Conservation (phyloP, 495 filamentous ascomycete species). For the Penicillium ucsense region DNA sequence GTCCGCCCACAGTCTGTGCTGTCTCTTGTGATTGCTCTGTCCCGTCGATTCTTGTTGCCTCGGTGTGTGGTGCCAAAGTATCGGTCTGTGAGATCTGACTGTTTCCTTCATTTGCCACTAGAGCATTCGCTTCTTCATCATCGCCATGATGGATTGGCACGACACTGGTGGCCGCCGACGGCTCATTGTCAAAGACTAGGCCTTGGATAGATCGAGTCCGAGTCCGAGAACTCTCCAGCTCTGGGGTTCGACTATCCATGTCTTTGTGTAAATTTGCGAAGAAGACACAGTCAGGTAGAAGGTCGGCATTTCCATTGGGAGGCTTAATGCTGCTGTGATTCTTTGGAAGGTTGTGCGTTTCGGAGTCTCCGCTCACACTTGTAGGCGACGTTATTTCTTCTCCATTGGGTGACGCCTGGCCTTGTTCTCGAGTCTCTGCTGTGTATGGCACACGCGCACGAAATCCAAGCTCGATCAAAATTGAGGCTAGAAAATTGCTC, state of each 20-base stretch:
- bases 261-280: conserved; percentile 18
- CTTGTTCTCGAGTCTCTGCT: conserved; percentile 8
- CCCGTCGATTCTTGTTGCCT: not conserved
- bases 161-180: not conserved
- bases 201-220: not conserved
- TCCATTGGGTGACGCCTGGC: conserved; percentile 6
- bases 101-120: too few relatives aligned
- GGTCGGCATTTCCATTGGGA: conserved; percentile 15
- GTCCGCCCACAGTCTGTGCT: conserved; percentile 10
- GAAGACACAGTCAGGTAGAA: conserved; percentile 16
- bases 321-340: conserved; percentile 4
- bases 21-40: not conserved
- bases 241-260: conserved; percentile 19
- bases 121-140: too few relatives aligned
- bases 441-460: conserved; percentile 64
- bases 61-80: not conserved
- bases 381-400: conserved; percentile 10
- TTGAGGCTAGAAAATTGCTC: conserved; percentile 63
- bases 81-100: too few relatives aligned
- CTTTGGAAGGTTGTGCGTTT: conserved; percentile 5
- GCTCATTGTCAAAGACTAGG: not conserved
- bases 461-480: conserved; percentile 67
- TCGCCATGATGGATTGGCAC: not conserved
- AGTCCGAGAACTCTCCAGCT: conserved; percentile 8
- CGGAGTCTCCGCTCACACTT: conserved; percentile 3